A percentile compares a stretch with the other conserved stretches of the same genome.
phyloP scores from a whole-genome alignment of 2,329 filamentous ascomycete genomes.

The Aspergillus sp. region DNA sequence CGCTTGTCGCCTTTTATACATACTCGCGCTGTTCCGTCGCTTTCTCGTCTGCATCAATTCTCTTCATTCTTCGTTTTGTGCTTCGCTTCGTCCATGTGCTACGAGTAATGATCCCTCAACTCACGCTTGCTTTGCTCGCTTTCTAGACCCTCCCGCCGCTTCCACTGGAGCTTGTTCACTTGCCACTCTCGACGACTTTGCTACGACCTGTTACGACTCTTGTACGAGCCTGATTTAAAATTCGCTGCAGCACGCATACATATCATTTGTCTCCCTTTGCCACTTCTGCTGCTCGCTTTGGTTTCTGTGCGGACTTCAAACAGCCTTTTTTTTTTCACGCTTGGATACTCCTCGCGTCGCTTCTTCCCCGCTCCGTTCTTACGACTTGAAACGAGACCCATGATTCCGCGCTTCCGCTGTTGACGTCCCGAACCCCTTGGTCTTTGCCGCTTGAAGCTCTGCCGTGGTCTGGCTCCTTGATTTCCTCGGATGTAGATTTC shows the following conservation, averaged over 20 bases:
- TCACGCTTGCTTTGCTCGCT: conserved; percentile 13
- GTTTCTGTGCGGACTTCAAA: neutral
- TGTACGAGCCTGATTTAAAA: conserved; percentile 16
- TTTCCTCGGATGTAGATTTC: conserved; percentile 26
- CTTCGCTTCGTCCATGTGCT: conserved; percentile 13
- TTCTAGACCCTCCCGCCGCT: conserved; percentile 15
- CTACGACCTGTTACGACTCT: conserved; percentile 31
- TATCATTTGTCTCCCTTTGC: conserved; percentile 6
- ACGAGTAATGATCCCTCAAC: conserved; percentile 19
- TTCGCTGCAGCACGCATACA: conserved; percentile 16
- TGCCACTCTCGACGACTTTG: conserved; percentile 24
- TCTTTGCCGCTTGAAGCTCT: conserved; percentile 5
- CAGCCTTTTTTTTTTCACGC: conserved; percentile 13
- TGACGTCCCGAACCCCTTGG: conserved; percentile 6
- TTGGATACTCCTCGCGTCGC: conserved; percentile 23
- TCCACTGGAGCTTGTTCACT: conserved; percentile 5
- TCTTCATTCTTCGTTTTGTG: conserved; percentile 7
- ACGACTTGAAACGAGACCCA: conserved; percentile 48
- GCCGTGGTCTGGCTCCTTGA: conserved; percentile 15
- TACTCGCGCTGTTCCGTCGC: conserved; percentile 14
- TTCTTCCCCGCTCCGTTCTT: conserved; percentile 31
- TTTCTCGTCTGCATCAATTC: conserved; percentile 3
- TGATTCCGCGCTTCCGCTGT: conserved; percentile 33
- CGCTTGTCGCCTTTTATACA: conserved; percentile 28
- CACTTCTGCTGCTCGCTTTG: neutral